Conservation (phyloP, 2,329 filamentous ascomycete genomes). For the Fusarium albosuccineum region DNA sequence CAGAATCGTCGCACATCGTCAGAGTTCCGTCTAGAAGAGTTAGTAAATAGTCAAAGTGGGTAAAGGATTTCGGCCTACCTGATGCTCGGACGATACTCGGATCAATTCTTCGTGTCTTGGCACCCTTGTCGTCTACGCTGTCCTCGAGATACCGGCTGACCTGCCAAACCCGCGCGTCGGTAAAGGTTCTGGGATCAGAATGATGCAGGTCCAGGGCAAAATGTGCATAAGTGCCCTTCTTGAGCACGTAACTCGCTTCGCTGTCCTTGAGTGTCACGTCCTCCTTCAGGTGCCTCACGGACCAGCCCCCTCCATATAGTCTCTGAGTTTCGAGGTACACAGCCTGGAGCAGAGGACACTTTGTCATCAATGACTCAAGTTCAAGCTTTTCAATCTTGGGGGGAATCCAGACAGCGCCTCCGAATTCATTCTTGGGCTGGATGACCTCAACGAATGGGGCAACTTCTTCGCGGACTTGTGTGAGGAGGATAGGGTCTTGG, state of each 20-base stretch:
- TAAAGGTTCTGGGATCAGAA: constrained; percentile 50
- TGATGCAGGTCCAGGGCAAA: constrained; percentile 52
- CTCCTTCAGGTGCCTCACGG: constrained; percentile 48
- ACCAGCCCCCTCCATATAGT: constrained; percentile 53
- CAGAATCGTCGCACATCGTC: constrained; percentile 51
- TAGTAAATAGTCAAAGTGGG: constrained; percentile 1
- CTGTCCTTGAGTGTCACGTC: constrained; percentile 50
- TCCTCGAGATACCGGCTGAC: constrained; percentile 51
- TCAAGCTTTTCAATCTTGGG: constrained; percentile 52
- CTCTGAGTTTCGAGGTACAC: constrained; percentile 57
- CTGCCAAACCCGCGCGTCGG: constrained; percentile 53
- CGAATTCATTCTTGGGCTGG: constrained; percentile 54
- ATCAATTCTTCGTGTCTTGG: constrained; percentile 36
- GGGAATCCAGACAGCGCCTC: constrained; percentile 52
- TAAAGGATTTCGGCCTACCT: constrained; percentile 44
- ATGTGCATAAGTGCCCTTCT: constrained; percentile 53
- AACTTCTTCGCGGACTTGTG: constrained; percentile 56
- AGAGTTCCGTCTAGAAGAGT: constrained; percentile 47
- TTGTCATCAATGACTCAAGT: constrained; percentile 51
- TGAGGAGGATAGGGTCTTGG: constrained; percentile 54
- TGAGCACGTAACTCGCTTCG: constrained; percentile 47
- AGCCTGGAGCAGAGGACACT: constrained; percentile 56
- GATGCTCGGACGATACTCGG: constrained; percentile 50
- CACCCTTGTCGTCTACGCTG: constrained; percentile 40
- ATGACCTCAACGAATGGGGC: constrained; percentile 48